Evolutionary conservation across 352 stramenopile species (phyloP).

Genomic region (Paralagenidium karlingii): DNA sequence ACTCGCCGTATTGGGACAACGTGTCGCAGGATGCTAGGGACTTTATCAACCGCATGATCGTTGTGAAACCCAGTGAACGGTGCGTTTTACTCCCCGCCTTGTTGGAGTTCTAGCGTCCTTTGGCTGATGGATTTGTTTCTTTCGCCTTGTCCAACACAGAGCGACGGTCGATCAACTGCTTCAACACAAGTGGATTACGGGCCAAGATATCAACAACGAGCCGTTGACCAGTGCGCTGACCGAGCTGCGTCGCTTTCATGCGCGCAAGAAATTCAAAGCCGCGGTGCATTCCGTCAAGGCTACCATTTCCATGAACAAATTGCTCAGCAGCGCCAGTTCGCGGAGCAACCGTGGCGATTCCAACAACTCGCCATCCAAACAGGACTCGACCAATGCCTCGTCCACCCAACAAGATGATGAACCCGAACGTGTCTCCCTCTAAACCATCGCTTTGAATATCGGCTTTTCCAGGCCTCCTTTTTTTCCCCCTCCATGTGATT

Average conservation of each 20-base stretch:
- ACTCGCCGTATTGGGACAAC: slow-evolving; percentile 84
- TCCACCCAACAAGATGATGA: no score
- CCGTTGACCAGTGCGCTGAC: slow-evolving; percentile 61
- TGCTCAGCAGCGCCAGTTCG: background rate
- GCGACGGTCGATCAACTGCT: slow-evolving; percentile 42
- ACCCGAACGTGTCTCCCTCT: no score
- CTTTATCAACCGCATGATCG: slow-evolving; percentile 79
- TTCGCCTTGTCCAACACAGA: slow-evolving; percentile 9
- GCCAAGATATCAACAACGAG: slow-evolving; percentile 49
- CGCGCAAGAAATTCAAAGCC: slow-evolving; percentile 73
- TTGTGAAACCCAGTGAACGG: slow-evolving; percentile 68
- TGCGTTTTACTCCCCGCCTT: slow-evolving; percentile 7
- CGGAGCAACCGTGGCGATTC: background rate
- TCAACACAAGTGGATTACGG: slow-evolving; percentile 64
- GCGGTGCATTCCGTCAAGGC: slow-evolving; percentile 67
- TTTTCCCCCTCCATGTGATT: no score
- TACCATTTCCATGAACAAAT: slow-evolving; percentile 77
- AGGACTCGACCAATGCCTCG: no score
- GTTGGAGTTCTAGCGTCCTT: background rate
- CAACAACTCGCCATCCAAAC: no score
- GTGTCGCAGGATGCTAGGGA: slow-evolving; percentile 83
- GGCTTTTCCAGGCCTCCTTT: no score
- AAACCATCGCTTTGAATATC: no score
- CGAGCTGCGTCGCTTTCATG: slow-evolving; percentile 69
- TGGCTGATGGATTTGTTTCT: slow-evolving; percentile 4